Percentiles rank a stretch among this genome's conserved stretches.
phyloP scores from a whole-genome alignment of 2,329 filamentous ascomycete species.

The Falciphora oryzae region DNA sequence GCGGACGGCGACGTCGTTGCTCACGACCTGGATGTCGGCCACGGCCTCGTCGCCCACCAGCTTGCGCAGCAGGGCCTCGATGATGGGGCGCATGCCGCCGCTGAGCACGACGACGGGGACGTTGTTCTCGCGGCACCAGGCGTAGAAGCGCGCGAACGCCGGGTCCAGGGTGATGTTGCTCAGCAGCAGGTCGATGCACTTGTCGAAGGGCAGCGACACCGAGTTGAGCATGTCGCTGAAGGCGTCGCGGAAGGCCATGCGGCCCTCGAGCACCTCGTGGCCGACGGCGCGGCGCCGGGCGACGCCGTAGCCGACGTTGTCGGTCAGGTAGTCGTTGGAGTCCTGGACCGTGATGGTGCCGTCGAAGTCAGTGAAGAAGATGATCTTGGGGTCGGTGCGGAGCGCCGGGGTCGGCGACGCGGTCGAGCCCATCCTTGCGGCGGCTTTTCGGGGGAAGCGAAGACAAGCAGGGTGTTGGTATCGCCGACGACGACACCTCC shows the following conservation, averaged over 20 bases:
- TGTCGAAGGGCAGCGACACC: constrained; percentile 69
- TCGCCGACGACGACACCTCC: too few relatives aligned
- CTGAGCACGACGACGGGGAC: constrained; percentile 89
- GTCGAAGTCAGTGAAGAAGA: constrained; percentile 99
- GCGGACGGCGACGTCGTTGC: constrained; percentile 67
- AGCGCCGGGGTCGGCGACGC: constrained; percentile 42
- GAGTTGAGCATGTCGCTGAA: constrained; percentile 93
- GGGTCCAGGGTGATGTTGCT: constrained; percentile 86
- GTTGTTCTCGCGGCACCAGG: constrained; percentile 74
- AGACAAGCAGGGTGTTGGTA: too few relatives aligned
- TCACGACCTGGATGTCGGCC: constrained; percentile 79
- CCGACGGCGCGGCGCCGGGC: constrained; percentile 68
- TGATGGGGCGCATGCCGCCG: constrained; percentile 89
- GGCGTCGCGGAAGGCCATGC: constrained; percentile 71
- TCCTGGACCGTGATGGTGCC: constrained; percentile 80
- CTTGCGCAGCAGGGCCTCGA: constrained; percentile 73
- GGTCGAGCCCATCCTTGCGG: constrained; percentile 9
- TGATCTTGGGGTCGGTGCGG: constrained; percentile 71
- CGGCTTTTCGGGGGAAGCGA: too few relatives aligned
- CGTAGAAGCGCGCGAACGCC: constrained; percentile 79
- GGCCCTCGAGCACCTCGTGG: constrained; percentile 66
- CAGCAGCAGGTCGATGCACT: constrained; percentile 74
- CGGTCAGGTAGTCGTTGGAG: constrained; percentile 70
- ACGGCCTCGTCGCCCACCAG: constrained; percentile 66
- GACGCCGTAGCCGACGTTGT: constrained; percentile 80